phyloP scores from a whole-genome alignment of 495 filamentous ascomycete species.

The Haplographium delicatum region DNA sequence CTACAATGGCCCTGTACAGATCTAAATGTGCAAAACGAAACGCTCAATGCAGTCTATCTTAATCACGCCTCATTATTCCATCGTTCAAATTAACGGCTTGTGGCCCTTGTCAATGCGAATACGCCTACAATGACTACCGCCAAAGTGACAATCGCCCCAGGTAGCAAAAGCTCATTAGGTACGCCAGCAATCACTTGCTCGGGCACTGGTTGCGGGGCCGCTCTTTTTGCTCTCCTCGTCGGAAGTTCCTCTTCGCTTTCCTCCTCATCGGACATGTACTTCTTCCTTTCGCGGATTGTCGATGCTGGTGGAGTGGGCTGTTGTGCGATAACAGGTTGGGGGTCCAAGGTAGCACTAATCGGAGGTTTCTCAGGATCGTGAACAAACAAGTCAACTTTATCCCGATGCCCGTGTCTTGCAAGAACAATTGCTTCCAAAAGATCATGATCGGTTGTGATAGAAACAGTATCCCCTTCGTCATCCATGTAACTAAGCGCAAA shows the following conservation, averaged over 20 bases:
- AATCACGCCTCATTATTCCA: constrained; percentile 22
- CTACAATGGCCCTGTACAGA: constrained; percentile 3
- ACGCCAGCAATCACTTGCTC: constrained; percentile 86
- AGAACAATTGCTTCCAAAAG: constrained; percentile 85
- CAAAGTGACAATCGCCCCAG: constrained; percentile 89
- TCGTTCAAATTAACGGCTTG: constrained; percentile 47
- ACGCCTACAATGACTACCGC: constrained; percentile 92
- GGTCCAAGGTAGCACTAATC: constrained; percentile 60
- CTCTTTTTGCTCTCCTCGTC: constrained; percentile 38
- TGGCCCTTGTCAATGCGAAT: constrained; percentile 80
- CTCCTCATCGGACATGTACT: constrained; percentile 39
- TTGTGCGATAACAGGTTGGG: constrained; percentile 47
- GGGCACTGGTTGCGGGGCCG: constrained; percentile 39
- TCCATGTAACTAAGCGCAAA: constrained; percentile 96
- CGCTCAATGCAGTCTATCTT: constrained; percentile 16
- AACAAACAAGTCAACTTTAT: constrained; percentile 97
- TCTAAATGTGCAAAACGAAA: constrained; percentile 16
- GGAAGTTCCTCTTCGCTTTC: constrained; percentile 60
- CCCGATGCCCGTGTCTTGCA: constrained; percentile 65
- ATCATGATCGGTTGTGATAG: constrained; percentile 93
- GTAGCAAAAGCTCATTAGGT: constrained; percentile 89
- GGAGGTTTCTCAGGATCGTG: constrained; percentile 88
- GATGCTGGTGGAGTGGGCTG: constrained; percentile 52
- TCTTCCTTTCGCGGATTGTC: constrained; percentile 53
- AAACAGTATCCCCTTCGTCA: constrained; percentile 95